Conservation (phyloP, 768 basidiomycete genomes). For the Kwoniella bestiolae region DNA sequence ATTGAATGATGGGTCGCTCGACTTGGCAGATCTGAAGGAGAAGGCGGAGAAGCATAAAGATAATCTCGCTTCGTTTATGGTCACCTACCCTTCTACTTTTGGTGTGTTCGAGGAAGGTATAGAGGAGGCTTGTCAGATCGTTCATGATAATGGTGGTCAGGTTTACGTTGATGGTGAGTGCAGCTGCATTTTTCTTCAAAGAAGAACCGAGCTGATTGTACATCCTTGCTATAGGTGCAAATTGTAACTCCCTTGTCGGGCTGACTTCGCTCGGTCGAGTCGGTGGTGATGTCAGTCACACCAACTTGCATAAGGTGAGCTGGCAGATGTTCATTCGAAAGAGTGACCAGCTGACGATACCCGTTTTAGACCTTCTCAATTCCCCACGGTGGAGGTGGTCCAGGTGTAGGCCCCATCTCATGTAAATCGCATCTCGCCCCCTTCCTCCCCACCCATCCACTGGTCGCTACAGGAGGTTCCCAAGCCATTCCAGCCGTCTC, state of each 20-base stretch:
- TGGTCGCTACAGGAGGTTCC: slow-evolving; percentile 67
- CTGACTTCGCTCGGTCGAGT: slow-evolving; percentile 85
- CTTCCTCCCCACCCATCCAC: slow-evolving; percentile 88
- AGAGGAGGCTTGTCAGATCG: slow-evolving; percentile 81
- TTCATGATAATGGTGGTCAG: slow-evolving; percentile 93
- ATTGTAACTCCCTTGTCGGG: slow-evolving; percentile 91
- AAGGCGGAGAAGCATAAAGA: slow-evolving; percentile 93
- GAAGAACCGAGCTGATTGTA: background rate
- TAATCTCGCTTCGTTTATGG: slow-evolving; percentile 94
- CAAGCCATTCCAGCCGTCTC: slow-evolving; percentile 84
- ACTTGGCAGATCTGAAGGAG: slow-evolving; percentile 73
- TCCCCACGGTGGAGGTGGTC: slow-evolving; percentile 97
- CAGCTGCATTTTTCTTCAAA: background rate
- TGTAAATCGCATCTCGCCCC: slow-evolving; percentile 90
- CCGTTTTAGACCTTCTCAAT: slow-evolving; percentile 76
- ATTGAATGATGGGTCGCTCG: slow-evolving; percentile 81
- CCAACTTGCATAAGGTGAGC: slow-evolving; percentile 70
- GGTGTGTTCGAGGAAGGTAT: slow-evolving; percentile 96
- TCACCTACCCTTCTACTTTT: slow-evolving; percentile 96
- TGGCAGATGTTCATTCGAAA: slow-evolving; percentile 23
- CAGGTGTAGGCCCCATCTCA: slow-evolving; percentile 95
- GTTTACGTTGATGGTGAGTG: slow-evolving; percentile 86
- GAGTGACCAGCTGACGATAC: background rate
- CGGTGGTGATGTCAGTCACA: slow-evolving; percentile 96
- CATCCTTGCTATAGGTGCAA: slow-evolving; percentile 66